Conservation (phyloP, 1,139 yeast species). For the Debaryomyces sp. region DNA sequence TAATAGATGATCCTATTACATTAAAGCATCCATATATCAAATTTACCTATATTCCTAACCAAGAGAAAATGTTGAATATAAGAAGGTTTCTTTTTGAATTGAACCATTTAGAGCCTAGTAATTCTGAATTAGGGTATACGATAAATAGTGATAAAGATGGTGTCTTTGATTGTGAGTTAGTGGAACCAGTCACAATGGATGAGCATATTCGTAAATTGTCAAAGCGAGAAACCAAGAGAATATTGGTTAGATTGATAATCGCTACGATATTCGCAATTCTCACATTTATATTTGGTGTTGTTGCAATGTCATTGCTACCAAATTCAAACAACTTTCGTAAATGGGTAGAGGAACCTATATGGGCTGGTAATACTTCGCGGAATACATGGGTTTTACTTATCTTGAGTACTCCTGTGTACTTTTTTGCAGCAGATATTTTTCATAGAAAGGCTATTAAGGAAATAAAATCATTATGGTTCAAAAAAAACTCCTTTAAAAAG, state of each 20-base stretch:
- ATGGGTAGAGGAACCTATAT: slow-evolving; percentile 64
- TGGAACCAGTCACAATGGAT: slow-evolving; percentile 61
- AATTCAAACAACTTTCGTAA: slow-evolving; percentile 40
- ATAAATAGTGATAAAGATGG: slow-evolving; percentile 29
- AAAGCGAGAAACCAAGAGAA: slow-evolving; percentile 47
- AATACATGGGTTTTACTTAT: slow-evolving; percentile 67
- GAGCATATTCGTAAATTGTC: slow-evolving; percentile 61
- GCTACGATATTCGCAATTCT: slow-evolving; percentile 64
- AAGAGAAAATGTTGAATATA: slow-evolving; percentile 48
- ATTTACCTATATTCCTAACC: slow-evolving; percentile 64
- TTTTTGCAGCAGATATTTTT: slow-evolving; percentile 73
- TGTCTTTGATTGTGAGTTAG: slow-evolving; percentile 53
- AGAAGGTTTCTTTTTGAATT: slow-evolving; percentile 55
- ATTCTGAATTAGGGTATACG: slow-evolving; percentile 20
- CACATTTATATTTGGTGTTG: slow-evolving; percentile 68
- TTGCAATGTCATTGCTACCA: slow-evolving; percentile 66
- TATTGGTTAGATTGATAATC: slow-evolving; percentile 50
- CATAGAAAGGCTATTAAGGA: slow-evolving; percentile 69
- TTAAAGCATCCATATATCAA: slow-evolving; percentile 58
- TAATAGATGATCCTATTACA: slow-evolving; percentile 58
- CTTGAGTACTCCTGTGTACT: slow-evolving; percentile 72
- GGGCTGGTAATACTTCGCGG: slow-evolving; percentile 66
- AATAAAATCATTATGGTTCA: slow-evolving; percentile 56
- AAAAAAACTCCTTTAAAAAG: slow-evolving; percentile 56
- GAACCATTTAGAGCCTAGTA: slow-evolving; percentile 42